Conservation (phyloP, 2,329 filamentous ascomycete species). For the Neonectria hederae region DNA sequence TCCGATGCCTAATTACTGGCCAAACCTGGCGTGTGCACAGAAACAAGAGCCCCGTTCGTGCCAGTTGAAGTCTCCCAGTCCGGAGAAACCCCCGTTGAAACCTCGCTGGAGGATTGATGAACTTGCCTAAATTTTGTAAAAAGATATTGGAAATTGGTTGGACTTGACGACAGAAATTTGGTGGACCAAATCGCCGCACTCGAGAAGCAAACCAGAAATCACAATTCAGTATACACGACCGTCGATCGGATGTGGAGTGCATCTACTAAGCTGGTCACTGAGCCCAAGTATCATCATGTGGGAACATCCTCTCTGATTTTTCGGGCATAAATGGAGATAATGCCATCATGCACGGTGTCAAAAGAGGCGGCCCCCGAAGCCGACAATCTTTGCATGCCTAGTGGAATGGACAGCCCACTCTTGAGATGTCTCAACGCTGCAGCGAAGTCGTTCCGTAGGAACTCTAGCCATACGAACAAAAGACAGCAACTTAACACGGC, state of each 20-base stretch:
- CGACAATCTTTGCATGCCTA: background rate
- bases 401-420: background rate
- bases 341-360: background rate
- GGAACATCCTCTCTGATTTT: no score
- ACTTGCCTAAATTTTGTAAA: background rate
- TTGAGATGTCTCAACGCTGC: background rate
- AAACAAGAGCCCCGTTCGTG: background rate
- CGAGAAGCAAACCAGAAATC: no score
- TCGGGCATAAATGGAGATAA: background rate
- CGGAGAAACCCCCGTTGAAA: background rate
- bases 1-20: background rate
- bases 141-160: no score
- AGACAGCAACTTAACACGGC: background rate
- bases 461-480: background rate
- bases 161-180: no score
- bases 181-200: no score
- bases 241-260: no score
- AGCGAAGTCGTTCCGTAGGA: background rate
- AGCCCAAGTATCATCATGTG: no score
- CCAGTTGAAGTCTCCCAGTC: background rate
- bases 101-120: background rate
- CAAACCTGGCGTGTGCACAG: background rate
- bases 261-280: no score
- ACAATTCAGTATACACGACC: no score
- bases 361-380: background rate